Evolutionary conservation across 768 basidiomycete genomes (phyloP), one percentile per base, ranked within the genome.

Genomic region (Gautieria morchelliformis): DNA sequence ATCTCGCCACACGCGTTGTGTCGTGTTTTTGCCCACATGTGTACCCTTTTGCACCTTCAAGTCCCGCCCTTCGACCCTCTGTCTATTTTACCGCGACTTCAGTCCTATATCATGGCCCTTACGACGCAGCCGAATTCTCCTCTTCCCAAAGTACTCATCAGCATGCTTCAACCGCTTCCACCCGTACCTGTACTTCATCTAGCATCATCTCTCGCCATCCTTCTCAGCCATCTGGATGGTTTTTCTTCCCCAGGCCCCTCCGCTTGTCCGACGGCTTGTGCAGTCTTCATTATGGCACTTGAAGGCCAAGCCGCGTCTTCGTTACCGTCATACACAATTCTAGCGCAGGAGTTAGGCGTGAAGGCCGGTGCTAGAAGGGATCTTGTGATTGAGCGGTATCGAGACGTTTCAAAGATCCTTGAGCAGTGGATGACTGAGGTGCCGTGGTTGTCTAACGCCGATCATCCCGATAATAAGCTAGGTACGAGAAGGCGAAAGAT

Each of bases 341-440:
- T 89, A 57, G 78, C 81, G n/a, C 74, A 75, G 52, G 73, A 67
- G 32, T 75, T 90, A 42, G 85, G 78, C 11, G 60, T 67, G 24
- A 76, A 78, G 42, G 74, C 78, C 60, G 75, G 78, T 37, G 71
- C 76, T 39, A 72, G 75, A 15, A 78, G 80, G 54, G 71, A 73
- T 32, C 74, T 79, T 47, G 78, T 89, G 27, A 81, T 87, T 79
- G 71, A 77, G 30, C 81, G 87, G 3, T 91, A 91, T 70, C 85
- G 82, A 66, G 61, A 72, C 39, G 67, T 88, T 30, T 82, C 83
- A 63, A 81, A 85, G 63, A 69, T 78, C 56, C 69, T 89, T 33
- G 77, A 77, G 37, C 70, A 75, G 56, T 82, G 81, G 75, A 78
- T 82, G 27, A 72, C 76, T 50, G 76, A 79, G n/a, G 74, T 91